Percentiles rank a stretch among this genome's conserved stretches.
phyloP scores from a whole-genome alignment of 257 asterid species.

The Euphrasia confusa region DNA sequence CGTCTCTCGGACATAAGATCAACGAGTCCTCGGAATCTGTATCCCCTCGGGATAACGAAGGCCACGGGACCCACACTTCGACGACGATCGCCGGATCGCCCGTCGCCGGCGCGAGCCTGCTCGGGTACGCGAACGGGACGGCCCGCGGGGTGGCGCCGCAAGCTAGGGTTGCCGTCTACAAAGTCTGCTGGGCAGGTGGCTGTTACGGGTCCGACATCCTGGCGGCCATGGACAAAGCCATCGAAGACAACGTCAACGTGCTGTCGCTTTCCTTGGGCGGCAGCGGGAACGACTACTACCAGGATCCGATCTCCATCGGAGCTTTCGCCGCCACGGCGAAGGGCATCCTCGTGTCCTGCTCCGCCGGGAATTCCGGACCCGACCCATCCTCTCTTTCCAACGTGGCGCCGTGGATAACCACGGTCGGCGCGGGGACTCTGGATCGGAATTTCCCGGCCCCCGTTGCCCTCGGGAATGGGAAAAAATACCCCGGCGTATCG shows the following conservation, averaged over 20 bases:
- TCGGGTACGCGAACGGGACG: conserved; percentile 60
- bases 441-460: conserved; percentile 86
- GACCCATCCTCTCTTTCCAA: conserved; percentile 52
- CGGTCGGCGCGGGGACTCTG: conserved; percentile 89
- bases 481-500: neutral
- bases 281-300: conserved; percentile 43
- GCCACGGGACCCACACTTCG: conserved; percentile 81
- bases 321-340: conserved; percentile 82
- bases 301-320: conserved; percentile 68
- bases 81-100: conserved; percentile 55
- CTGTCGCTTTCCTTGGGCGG: conserved; percentile 65
- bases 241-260: conserved; percentile 66
- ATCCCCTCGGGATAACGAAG: conserved; percentile 48
- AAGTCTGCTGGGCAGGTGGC: conserved; percentile 53
- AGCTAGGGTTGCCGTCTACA: conserved; percentile 64
- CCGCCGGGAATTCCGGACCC: conserved; percentile 87
- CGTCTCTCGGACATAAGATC: conserved; percentile 56
- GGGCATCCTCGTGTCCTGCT: conserved; percentile 80
- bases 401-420: conserved; percentile 89
- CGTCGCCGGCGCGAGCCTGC: conserved; percentile 14
- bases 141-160: conserved; percentile 59
- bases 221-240: conserved; percentile 68
- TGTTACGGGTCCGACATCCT: conserved; percentile 39
- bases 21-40: conserved; percentile 36
- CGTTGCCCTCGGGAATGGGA: conserved; percentile 70